phyloP scores from a whole-genome alignment of 768 basidiomycete species.

The Trametopsis cervina region DNA sequence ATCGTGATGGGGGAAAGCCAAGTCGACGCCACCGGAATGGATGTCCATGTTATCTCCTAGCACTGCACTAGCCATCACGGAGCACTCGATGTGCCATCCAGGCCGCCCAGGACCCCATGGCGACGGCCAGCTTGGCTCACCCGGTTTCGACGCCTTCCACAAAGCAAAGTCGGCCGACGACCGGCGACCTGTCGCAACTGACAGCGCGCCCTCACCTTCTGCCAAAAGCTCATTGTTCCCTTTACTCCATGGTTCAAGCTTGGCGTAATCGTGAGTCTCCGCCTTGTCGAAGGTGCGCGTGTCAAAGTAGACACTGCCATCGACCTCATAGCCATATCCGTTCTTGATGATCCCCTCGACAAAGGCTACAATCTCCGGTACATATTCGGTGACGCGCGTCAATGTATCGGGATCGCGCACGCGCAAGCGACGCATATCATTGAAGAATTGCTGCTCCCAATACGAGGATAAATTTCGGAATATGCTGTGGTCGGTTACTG shows the following conservation, averaged over 20 bases:
- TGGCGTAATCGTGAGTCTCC: slow-evolving; percentile 80
- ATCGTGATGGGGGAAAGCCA: slow-evolving; percentile 99
- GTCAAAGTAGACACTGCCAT: slow-evolving; percentile 91
- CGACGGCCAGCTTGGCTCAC: slow-evolving; percentile 94
- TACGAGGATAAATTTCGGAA: slow-evolving; percentile 75
- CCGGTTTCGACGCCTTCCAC: slow-evolving; percentile 96
- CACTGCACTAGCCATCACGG: slow-evolving; percentile 92
- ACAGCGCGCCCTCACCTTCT: slow-evolving; percentile 86
- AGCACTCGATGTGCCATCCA: slow-evolving; percentile 99
- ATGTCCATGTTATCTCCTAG: slow-evolving; percentile 93
- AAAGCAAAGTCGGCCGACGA: slow-evolving; percentile 93
- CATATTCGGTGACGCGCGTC: slow-evolving; percentile 95
- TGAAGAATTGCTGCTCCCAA: slow-evolving; percentile 89
- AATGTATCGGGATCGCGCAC: slow-evolving; percentile 85
- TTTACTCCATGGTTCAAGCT: slow-evolving; percentile 94
- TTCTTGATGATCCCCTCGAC: slow-evolving; percentile 81
- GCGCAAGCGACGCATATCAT: slow-evolving; percentile 84
- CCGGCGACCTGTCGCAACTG: slow-evolving; percentile 54
- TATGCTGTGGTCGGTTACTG: slow-evolving; percentile 81
- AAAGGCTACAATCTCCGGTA: slow-evolving; percentile 89
- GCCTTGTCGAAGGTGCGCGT: slow-evolving; percentile 74
- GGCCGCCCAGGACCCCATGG: slow-evolving; percentile 96
- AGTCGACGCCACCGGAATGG: slow-evolving; percentile 93
- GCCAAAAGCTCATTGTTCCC: slow-evolving; percentile 85
- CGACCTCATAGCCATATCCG: slow-evolving; percentile 71